Base-by-base conservation (phyloP, 345 rosid genomes). In the Hibiscus mutabilis region DNA sequence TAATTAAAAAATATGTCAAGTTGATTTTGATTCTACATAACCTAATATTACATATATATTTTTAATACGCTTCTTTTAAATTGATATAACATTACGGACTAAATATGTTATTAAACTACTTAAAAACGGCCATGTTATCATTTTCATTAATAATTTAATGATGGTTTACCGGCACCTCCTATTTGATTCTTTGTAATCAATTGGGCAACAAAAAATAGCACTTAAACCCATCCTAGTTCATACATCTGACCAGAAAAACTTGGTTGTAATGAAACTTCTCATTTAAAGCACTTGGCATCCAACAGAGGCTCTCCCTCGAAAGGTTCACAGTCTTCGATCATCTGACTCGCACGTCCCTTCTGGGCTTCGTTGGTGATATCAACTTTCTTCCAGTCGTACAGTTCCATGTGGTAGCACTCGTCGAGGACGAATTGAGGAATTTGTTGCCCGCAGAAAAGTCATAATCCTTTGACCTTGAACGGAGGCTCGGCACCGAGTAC, bases 271-370 rank as follows among this genome's bases (percentile, higher is more conserved):
- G 56, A 33, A 11, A 46, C 53, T 47, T 25, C 11, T 81, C 88
- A 94, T 84, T 94, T 94, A 71, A 94, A 94, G 95, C 98, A 94
- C 84, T 94, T 94, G 74, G 97, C 98, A 79, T 94, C 98, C 88
- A 94, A 77, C n/a, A 94, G 95, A 25, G 91, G 59, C 78, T 94
- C 93, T 11, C 96, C 98, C 79, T 94, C 98, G 22, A 94, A 94
- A 33, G 98, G 98, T 82, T 94, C 98, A 0, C 18, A 62, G 51
- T 94, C 98, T 79, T 94, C 98, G 1, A 91, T 94, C 97, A 94
- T 91, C 89, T 91, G 96, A 62, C 60, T 94, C 33, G 82, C 97
- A 0, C 96, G 90, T 77, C 91, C 98, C 84, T 90, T 94, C 76
- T 94, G 98, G 0, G 79, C 88, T 80, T 94, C 96, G 22, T 90